Evolutionary conservation across 805 yeast species (phyloP).

Genomic region (Lachancea fermentati): DNA sequence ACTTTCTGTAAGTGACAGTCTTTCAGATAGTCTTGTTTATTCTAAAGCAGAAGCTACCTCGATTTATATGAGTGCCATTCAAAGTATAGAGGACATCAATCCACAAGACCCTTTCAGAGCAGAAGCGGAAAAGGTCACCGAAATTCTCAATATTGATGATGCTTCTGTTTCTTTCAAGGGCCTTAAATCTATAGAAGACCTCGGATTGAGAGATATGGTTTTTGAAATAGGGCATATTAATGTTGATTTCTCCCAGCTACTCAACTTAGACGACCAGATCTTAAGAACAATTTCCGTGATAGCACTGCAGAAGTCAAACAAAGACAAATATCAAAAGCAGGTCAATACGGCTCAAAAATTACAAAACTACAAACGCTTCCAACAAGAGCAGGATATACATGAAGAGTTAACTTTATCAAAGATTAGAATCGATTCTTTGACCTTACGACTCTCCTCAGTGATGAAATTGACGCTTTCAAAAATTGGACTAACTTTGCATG

Average conservation of each 20-base stretch:
- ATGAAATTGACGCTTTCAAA: constrained; percentile 2
- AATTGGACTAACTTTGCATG: constrained; percentile 5
- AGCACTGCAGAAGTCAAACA: neutral
- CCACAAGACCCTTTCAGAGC: constrained; percentile 18
- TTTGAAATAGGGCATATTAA: constrained; percentile 36
- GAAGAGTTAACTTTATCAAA: constrained; percentile 12
- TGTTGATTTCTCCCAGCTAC: constrained; percentile 21
- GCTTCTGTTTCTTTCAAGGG: constrained; percentile 46
- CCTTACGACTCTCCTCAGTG: constrained; percentile 5
- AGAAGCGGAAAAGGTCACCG: neutral
- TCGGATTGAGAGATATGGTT: constrained; percentile 30
- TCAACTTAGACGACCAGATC: constrained; percentile 11
- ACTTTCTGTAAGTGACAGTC: constrained; percentile 11
- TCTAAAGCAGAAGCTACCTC: constrained; percentile 67
- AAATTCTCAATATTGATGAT: constrained; percentile 2
- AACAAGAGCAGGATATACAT: constrained; percentile 18
- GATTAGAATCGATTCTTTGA: constrained; percentile 7
- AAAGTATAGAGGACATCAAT: constrained; percentile 33
- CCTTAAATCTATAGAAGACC: constrained; percentile 27
- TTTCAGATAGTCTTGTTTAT: constrained; percentile 54
- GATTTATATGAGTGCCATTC: constrained; percentile 77
- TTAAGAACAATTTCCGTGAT: constrained; percentile 3
- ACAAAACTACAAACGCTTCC: constrained; percentile 20
- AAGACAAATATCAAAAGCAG: neutral
- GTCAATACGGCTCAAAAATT: constrained; percentile 3